A percentile compares a stretch with the other conserved stretches of the same genome.
These are phyloP conservation scores for Streptanthus diversifolius DNA, from an alignment of 345 rosid genomes.

Conservation along the genomic window DNA sequence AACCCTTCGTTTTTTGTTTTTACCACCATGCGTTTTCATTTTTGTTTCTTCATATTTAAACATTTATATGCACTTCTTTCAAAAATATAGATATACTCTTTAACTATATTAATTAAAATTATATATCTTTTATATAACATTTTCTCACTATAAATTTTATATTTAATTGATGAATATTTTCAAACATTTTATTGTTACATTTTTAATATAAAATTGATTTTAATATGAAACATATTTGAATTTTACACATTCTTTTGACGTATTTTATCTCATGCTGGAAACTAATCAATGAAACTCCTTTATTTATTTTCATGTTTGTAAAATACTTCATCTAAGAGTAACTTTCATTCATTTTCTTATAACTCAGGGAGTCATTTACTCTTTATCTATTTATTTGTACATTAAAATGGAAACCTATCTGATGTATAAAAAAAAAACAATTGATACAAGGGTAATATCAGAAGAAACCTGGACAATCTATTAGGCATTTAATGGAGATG, in stretches of 20 bases:
- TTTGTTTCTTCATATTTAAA: background rate
- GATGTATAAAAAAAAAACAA: background rate
- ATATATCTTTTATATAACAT: background rate
- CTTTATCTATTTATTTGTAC: background rate
- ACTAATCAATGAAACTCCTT: background rate
- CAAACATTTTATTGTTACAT: too few relatives aligned
- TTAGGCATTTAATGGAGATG: background rate
- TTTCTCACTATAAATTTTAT: background rate
- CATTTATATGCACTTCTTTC: background rate
- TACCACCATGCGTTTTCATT: slow-evolving; percentile 7
- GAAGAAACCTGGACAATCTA: background rate
- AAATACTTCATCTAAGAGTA: background rate
- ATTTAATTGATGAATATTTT: background rate
- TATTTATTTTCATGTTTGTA: background rate
- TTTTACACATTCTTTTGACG: background rate
- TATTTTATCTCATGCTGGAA: too few relatives aligned
- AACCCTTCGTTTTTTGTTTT: slow-evolving; percentile 1
- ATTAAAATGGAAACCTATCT: background rate
- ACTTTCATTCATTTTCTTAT: background rate
- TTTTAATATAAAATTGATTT: background rate
- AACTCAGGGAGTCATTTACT: background rate
- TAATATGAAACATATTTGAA: background rate
- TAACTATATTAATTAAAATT: background rate
- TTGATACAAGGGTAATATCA: background rate
- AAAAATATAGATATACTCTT: background rate